phyloP scores from a whole-genome alignment of 495 filamentous ascomycete species.

The Chaetomium cochliodes region DNA sequence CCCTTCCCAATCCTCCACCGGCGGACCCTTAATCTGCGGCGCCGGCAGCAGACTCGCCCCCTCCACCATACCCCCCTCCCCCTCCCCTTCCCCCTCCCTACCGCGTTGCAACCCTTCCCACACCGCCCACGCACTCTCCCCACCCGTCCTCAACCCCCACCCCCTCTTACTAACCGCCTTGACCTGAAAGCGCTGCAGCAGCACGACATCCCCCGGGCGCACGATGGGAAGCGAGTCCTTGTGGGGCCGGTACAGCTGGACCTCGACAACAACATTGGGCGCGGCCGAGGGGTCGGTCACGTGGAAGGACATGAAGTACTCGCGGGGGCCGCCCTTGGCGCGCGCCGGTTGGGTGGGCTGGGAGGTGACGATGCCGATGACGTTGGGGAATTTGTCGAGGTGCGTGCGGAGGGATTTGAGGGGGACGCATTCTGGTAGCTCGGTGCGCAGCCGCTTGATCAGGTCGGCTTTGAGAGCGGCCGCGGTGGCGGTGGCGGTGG shows the following conservation, averaged over 20 bases:
- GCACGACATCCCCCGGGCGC: slow-evolving; percentile 67
- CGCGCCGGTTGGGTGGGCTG: slow-evolving; percentile 54
- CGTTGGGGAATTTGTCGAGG: slow-evolving; percentile 55
- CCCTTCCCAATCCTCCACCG: slow-evolving; percentile 43
- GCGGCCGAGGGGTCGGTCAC: slow-evolving; percentile 65
- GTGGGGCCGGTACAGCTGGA: slow-evolving; percentile 73
- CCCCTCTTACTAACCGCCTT: slow-evolving; percentile 50
- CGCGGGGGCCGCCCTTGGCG: slow-evolving; percentile 63
- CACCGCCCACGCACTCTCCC: slow-evolving; percentile 63
- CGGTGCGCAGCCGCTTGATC: slow-evolving; percentile 54
- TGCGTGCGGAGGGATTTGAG: slow-evolving; percentile 63
- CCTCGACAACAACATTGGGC: slow-evolving; percentile 50
- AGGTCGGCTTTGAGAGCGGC: slow-evolving; percentile 42
- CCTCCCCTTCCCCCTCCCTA: neutral
- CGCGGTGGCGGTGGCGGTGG: slow-evolving; percentile 23
- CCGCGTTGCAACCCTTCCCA: slow-evolving; percentile 33
- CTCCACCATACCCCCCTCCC: neutral
- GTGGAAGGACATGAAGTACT: slow-evolving; percentile 67
- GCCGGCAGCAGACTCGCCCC: slow-evolving; percentile 1
- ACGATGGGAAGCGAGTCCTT: slow-evolving; percentile 68
- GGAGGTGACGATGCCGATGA: slow-evolving; percentile 66
- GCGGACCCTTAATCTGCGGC: slow-evolving; percentile 48
- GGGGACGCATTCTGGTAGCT: slow-evolving; percentile 64
- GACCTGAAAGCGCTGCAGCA: slow-evolving; percentile 75
- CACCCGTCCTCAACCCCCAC: slow-evolving; percentile 47